phyloP scores from a whole-genome alignment of 495 filamentous ascomycete genomes.

The Aspergillus cristatus region DNA sequence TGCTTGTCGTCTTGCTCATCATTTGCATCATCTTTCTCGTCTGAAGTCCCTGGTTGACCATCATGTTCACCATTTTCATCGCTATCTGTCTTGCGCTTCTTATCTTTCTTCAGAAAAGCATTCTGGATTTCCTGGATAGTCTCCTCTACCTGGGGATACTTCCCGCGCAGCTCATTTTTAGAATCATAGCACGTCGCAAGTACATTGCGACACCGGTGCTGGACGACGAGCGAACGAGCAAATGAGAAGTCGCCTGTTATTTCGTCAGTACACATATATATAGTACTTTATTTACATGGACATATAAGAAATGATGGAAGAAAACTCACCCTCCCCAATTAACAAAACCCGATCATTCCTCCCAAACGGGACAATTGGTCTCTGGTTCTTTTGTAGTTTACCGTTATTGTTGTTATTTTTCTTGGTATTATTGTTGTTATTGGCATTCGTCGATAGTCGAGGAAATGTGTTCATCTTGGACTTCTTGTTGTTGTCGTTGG shows the following conservation, averaged over 20 bases:
- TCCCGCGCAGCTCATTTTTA: constrained; percentile 42
- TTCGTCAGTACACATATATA: constrained; percentile 8
- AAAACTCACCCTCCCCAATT: constrained; percentile 72
- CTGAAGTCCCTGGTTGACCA: too few species aligned
- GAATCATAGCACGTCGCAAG: constrained; percentile 57
- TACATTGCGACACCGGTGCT: constrained; percentile 60
- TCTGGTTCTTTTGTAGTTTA: constrained; percentile 2
- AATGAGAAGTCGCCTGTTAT: constrained; percentile 74
- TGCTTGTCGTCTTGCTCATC: constrained; percentile 14
- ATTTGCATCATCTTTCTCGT: too few species aligned
- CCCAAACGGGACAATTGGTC: constrained; percentile 66
- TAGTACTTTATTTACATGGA: not conserved
- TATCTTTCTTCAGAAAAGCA: not conserved
- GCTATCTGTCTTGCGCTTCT: constrained; percentile 1
- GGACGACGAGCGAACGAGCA: constrained; percentile 59
- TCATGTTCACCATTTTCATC: not conserved
- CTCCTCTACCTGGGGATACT: constrained; percentile 67
- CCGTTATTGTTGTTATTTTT: constrained; percentile 1
- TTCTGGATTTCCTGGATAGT: constrained; percentile 47
- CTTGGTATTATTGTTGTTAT: not conserved
- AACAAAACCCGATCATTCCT: constrained; percentile 65
- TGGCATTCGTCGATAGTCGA: constrained; percentile 10
- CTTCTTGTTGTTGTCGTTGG: constrained; percentile 13
- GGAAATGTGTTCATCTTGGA: constrained; percentile 19
- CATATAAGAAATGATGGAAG: too few species aligned